Base-by-base conservation (phyloP, 345 rosid species). In the Citrus australasica region DNA sequence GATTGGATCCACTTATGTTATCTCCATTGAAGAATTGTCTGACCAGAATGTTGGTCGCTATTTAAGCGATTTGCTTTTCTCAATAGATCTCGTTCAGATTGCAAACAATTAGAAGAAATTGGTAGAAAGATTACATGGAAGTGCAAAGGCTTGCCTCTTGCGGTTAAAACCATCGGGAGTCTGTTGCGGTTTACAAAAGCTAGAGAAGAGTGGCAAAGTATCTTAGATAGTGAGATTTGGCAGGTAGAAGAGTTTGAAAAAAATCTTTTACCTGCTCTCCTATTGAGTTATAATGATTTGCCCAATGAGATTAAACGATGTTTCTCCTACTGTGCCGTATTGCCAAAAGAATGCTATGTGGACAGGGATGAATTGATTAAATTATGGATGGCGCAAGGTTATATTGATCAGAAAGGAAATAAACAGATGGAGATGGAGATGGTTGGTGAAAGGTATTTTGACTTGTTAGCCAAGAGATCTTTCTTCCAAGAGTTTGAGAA, bases 301-400 rank as follows among this genome's bases (percentile, higher is more conserved):
- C 48, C 30, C 1, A 21, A 2, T 9, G 11, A 1, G 0, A 27
- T 7, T 3, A 73, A 16, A 14, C 7, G 2, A 0, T 58, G 55
- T 59, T 73, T 73, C 11, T 37, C 55, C 1, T 73, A 9, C 11
- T 67, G 71, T 67, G 53, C 71, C 0, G 7, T 67, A 1, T 38
- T 67, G 3, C 53, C 71, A 21, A 67, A 67, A 21, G 71, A 21
- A 13, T 35, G 38, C 16, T 0, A 1, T 5, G 11, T 67, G 6
- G 0, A 4, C 0, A 37, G 13, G 40, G 53, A 67, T 22, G 53
- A 40, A 67, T 37, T 67, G 27, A 37, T 67, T 40, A 67, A 22
- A 67, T 38, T 67, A 5, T 67, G 71, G 71, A 67, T 67, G 51
- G 53, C 53, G n/a, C 71, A 37, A 67, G 71, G 71, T 67, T 67